Conservation (phyloP, 1,284 basidiomycete genomes). For the Ceratobasidium sp. region DNA sequence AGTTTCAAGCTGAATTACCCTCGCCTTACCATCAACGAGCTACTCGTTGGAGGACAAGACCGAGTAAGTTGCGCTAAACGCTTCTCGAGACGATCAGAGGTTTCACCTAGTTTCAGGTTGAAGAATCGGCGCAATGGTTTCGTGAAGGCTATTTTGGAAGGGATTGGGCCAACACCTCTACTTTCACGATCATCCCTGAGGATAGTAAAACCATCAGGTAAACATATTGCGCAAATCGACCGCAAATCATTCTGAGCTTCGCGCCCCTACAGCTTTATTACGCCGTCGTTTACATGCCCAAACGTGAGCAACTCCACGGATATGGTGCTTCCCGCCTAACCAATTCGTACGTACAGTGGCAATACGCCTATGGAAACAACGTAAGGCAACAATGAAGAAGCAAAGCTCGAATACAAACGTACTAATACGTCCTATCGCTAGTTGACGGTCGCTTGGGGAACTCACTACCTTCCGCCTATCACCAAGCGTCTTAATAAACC, state of each 20-base stretch:
- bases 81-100: not conserved
- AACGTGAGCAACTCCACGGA: conserved; percentile 37
- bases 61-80: conserved; percentile 46
- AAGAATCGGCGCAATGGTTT: conserved; percentile 58
- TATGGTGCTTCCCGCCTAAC: not conserved
- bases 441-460: conserved; percentile 50
- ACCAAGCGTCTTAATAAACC: conserved; percentile 64
- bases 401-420: conserved; percentile 3
- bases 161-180: conserved; percentile 47
- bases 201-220: conserved; percentile 53
- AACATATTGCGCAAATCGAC: not conserved
- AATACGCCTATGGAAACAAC: conserved; percentile 52
- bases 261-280: conserved; percentile 47
- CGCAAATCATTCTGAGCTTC: not conserved
- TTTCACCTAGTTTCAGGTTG: conserved; percentile 43
- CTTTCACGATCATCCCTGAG: conserved; percentile 53
- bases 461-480: conserved; percentile 61
- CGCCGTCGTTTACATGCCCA: conserved; percentile 54
- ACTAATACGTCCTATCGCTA: conserved; percentile 41
- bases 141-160: conserved; percentile 55
- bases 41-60: conserved; percentile 56
- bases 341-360: conserved; percentile 44
- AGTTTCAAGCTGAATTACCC: conserved; percentile 54
- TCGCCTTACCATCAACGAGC: conserved; percentile 48
- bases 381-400: conserved; percentile 41